Conservation (phyloP, 495 filamentous ascomycete genomes). For the Hypomontagnella monticulosa region DNA sequence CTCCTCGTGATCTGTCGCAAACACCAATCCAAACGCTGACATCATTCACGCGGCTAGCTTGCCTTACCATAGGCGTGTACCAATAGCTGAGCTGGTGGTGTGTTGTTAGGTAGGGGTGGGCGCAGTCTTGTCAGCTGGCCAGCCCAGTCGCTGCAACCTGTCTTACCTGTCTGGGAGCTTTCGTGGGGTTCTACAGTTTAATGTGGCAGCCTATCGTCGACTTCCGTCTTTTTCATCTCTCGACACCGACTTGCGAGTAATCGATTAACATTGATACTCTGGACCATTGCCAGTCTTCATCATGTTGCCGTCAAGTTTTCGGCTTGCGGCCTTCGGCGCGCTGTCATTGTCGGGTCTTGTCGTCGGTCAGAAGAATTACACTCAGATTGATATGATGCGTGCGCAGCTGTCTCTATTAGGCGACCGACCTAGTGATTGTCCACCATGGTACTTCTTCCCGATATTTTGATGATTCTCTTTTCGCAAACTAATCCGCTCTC, state of each 20-base stretch:
- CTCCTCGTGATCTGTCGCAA: conserved; percentile 23
- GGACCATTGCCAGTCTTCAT: conserved; percentile 28
- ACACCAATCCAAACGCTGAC: conserved; percentile 27
- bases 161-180: conserved; percentile 14
- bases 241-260: conserved; percentile 8
- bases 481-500: conserved; percentile 30
- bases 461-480: neutral
- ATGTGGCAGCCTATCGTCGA: conserved; percentile 30
- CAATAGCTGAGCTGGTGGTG: conserved; percentile 24
- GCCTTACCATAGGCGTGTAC: conserved; percentile 16
- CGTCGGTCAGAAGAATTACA: conserved; percentile 55
- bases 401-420: conserved; percentile 61
- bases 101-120: conserved; percentile 23
- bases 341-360: conserved; percentile 55
- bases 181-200: conserved; percentile 26
- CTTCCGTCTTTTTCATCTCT: conserved; percentile 15
- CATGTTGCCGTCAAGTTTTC: conserved; percentile 50
- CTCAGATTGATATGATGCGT: conserved; percentile 60
- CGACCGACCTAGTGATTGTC: conserved; percentile 67
- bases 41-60: conserved; percentile 36
- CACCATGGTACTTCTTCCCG: conserved; percentile 63
- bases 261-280: conserved; percentile 17
- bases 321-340: conserved; percentile 48
- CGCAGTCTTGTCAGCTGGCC: conserved; percentile 29
- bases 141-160: conserved; percentile 5